phyloP scores from a whole-genome alignment of 2,329 filamentous ascomycete genomes.

The Alternaria infectoria region DNA sequence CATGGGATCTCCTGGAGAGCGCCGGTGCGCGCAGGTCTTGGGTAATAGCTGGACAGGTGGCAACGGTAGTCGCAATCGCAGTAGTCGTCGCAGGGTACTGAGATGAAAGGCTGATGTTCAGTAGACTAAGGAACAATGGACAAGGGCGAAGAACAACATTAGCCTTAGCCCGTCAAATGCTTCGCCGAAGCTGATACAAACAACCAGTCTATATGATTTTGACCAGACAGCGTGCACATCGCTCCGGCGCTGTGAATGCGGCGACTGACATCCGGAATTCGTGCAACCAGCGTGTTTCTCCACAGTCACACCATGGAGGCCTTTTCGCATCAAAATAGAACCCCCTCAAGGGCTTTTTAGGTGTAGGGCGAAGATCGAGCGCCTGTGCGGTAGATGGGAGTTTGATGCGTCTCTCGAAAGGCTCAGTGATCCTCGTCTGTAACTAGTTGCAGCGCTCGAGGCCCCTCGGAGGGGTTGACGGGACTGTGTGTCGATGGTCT shows the following conservation, averaged over 20 bases:
- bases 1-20: neutral
- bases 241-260: neutral
- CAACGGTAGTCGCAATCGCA: neutral
- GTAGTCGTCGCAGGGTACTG: neutral
- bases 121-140: neutral
- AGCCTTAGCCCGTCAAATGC: neutral
- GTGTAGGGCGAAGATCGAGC: neutral
- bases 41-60: neutral
- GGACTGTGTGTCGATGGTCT: neutral
- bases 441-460: neutral
- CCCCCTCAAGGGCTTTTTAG: neutral
- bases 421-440: neutral
- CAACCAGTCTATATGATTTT: neutral
- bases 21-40: neutral
- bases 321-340: neutral
- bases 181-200: neutral
- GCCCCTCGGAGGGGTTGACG: neutral
- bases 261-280: neutral
- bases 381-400: neutral
- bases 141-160: neutral
- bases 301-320: constrained; percentile 6
- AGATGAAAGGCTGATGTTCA: neutral
- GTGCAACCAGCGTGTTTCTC: constrained; percentile 8
- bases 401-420: neutral
- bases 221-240: neutral